These are phyloP conservation scores for Dictyostelium brefeldianum DNA, from an alignment of 78 protist genomes.

Conservation along the genomic window DNA sequence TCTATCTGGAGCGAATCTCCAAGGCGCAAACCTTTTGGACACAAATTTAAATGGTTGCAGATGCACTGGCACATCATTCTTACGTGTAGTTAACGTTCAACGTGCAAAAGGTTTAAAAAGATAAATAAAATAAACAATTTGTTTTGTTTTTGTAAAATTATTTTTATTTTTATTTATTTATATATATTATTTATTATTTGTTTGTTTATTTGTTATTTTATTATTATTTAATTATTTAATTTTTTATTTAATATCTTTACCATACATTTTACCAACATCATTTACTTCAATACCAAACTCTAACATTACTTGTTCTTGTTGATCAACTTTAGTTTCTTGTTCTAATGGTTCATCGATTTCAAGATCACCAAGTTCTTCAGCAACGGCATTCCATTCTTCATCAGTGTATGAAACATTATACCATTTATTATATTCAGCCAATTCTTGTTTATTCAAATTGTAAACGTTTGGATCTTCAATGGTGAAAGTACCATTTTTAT, in stretches of 20 bases:
- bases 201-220: background rate
- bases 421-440: constrained; percentile 32
- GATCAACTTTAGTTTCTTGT: background rate
- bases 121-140: constrained; percentile 19
- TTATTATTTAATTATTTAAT: background rate
- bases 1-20: constrained; percentile 53
- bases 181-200: background rate
- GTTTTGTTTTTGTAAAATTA: background rate
- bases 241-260: constrained; percentile 1
- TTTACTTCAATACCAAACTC: constrained; percentile 40
- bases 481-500: constrained; percentile 41
- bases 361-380: background rate
- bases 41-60: constrained; percentile 58
- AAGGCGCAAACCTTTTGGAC: constrained; percentile 69
- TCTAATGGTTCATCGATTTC: constrained; percentile 6
- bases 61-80: constrained; percentile 69
- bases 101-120: constrained; percentile 69
- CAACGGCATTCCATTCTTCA: constrained; percentile 28
- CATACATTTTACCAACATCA: constrained; percentile 15
- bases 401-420: constrained; percentile 21
- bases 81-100: constrained; percentile 54
- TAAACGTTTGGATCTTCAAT: constrained; percentile 59
- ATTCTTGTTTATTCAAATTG: constrained; percentile 14
- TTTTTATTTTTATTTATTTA: background rate
- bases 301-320: constrained; percentile 22